phyloP scores from a whole-genome alignment of 1,284 basidiomycete genomes.

The Pterulicium gracile region DNA sequence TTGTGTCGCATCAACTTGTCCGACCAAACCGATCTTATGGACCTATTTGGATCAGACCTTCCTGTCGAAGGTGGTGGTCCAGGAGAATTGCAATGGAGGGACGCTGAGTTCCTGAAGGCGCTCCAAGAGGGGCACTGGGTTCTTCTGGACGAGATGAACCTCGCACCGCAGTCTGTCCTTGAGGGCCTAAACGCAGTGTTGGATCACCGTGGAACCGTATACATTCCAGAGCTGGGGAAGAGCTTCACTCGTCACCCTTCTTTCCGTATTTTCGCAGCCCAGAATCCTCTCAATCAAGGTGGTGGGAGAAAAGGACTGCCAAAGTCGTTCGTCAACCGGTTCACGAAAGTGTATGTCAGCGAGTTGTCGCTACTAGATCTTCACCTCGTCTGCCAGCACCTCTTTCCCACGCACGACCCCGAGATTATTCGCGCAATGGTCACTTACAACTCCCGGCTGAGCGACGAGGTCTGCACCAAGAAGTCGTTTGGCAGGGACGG shows the following conservation, averaged over 20 bases:
- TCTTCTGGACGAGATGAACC: conserved; percentile 97
- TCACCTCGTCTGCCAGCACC: conserved; percentile 65
- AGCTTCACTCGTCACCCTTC: conserved; percentile 83
- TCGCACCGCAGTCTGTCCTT: conserved; percentile 91
- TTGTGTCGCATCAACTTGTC: conserved; percentile 98
- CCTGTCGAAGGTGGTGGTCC: conserved; percentile 88
- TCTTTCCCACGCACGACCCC: conserved; percentile 57
- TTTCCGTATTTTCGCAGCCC: conserved; percentile 96
- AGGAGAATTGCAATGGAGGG: conserved; percentile 96
- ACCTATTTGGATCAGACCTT: conserved; percentile 94
- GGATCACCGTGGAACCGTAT: conserved; percentile 94
- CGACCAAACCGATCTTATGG: conserved; percentile 95
- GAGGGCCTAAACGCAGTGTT: conserved; percentile 96
- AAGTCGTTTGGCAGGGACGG: conserved; percentile 76
- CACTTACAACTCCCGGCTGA: conserved; percentile 68
- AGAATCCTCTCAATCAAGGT: conserved; percentile 95
- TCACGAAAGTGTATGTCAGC: conserved; percentile 94
- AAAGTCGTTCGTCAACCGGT: conserved; percentile 95
- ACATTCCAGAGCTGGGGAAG: conserved; percentile 89
- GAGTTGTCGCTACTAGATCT: conserved; percentile 80
- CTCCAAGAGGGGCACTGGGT: conserved; percentile 95
- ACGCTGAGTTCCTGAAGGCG: conserved; percentile 92
- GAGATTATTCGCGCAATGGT: conserved; percentile 71
- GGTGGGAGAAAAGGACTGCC: conserved; percentile 97
- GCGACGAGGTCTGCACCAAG: conserved; percentile 58